A percentile compares a stretch with the other conserved stretches of the same genome.
phyloP scores from a whole-genome alignment of 2,329 filamentous ascomycete genomes.

The Passalora sequoiae region DNA sequence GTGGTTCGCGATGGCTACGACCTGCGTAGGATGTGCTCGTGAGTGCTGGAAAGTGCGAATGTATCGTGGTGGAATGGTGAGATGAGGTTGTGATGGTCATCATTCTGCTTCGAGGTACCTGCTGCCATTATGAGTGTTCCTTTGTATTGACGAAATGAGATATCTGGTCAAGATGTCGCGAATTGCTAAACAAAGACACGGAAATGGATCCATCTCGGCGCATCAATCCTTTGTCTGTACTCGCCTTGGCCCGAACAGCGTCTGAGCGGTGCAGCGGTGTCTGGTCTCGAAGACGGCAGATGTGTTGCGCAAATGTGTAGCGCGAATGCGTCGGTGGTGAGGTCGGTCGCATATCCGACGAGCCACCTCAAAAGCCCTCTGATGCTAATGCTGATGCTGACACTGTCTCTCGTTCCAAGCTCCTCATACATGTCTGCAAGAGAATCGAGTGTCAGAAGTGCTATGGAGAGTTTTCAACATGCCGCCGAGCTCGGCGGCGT shows the following conservation, averaged over 20 bases:
- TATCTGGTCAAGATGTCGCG: neutral
- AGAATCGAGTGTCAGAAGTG: too few species aligned
- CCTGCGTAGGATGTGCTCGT: constrained; percentile 16
- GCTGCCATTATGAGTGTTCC: constrained; percentile 7
- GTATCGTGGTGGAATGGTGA: neutral
- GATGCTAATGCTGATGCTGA: too few species aligned
- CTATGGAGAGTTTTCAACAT: too few species aligned
- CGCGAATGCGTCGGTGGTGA: neutral
- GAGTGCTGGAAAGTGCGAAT: neutral
- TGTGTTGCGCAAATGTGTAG: too few species aligned
- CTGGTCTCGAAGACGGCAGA: neutral
- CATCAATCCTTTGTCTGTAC: neutral
- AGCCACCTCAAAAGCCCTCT: too few species aligned
- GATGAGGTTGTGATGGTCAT: neutral
- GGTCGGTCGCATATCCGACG: too few species aligned
- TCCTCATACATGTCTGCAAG: too few species aligned
- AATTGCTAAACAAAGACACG: constrained; percentile 1
- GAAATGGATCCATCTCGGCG: constrained; percentile 1
- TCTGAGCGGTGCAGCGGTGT: constrained; percentile 1
- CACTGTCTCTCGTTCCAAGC: too few species aligned
- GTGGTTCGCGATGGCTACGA: too few species aligned
- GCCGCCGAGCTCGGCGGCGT: too few species aligned
- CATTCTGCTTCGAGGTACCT: constrained; percentile 1
- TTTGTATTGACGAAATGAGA: constrained; percentile 12
- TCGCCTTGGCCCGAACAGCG: neutral